phyloP scores from a whole-genome alignment of 257 asterid species.

The Solanum boliviense region DNA sequence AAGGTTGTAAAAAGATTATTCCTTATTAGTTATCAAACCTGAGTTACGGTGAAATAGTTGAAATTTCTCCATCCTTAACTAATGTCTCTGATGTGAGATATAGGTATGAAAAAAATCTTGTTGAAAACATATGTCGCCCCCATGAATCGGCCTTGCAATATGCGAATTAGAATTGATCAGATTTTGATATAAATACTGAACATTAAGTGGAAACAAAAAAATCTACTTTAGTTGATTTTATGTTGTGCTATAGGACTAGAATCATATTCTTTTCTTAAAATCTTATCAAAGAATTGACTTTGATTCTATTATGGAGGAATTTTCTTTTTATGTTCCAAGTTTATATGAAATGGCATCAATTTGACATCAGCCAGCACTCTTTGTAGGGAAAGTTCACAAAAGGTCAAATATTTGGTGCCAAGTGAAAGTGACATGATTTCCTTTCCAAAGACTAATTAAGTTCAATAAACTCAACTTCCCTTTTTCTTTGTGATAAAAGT shows the following conservation, averaged over 20 bases:
- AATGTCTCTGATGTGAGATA: not conserved
- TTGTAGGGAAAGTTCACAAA: not conserved
- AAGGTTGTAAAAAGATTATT: not conserved
- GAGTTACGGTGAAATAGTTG: fast-evolving
- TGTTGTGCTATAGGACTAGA: not conserved
- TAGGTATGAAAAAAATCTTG: not conserved
- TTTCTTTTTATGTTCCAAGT: not conserved
- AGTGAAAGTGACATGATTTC: not conserved
- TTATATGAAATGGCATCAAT: not conserved
- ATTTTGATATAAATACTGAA: not conserved
- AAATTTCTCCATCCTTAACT: not conserved
- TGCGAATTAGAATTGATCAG: not conserved
- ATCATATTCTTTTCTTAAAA: conserved; percentile 1
- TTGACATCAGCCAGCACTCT: not conserved
- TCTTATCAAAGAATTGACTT: not conserved
- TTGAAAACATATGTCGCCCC: not conserved
- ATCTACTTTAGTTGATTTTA: not conserved
- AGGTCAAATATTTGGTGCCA: conserved; percentile 13
- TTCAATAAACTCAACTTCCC: not conserved
- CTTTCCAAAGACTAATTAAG: not conserved
- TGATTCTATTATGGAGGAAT: not conserved
- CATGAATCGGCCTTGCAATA: not conserved
- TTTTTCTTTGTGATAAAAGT: not conserved
- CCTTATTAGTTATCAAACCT: not conserved
- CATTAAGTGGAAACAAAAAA: not conserved